Base-by-base conservation (phyloP, 2,329 filamentous ascomycete species). In the Venturiaceae sp. region DNA sequence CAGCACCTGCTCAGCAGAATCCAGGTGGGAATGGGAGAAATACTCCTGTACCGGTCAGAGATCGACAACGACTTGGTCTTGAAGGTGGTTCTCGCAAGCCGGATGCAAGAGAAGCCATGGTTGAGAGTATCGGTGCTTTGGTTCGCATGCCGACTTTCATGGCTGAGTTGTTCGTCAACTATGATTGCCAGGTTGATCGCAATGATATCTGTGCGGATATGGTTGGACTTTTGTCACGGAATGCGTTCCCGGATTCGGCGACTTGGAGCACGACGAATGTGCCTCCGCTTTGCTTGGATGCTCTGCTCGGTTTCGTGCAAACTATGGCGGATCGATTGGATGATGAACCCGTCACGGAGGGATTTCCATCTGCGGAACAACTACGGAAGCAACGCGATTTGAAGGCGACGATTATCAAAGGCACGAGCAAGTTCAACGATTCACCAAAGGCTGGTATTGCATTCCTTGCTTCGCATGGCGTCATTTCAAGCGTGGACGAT, bases 211-310 rank as follows among this genome's bases (percentile, higher is more conserved):
- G 94, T 67, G 89, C 96, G 75, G 95, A 99, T 68, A 88, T 97
- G 82, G 84, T 99, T 61, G 92, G 94, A 0, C 80, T 99, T 34
- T 77, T 99, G 16, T 92, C 94, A 21, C 83, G 94, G 60, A 99
- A 96, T 70, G 94, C 94, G 2, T 88, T 99, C 63, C 95, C 94
- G 0, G 94, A 99, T 70, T 96, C 94, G 8, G 94, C 92, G 5
- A 96, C 92, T 5, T 99, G 94, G 94, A 99, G 95, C 71, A 99
- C 94, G 11, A 96, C 92, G 5, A 99, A 95, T 68, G 95, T 99
- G 1, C 94, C 94, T 16, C 94, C 94, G 0, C 77, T 99, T 2
- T 99, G 94, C 66, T 78, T 99, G 23, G 94, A 99, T 73, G 91
- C 94, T 9, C 77, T 99, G 11, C 78, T 99, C 26, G 86, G 90